These are phyloP conservation scores for Cladosporium sp. DNA, from an alignment of 2,329 filamentous ascomycete genomes.

Conservation along the genomic window DNA sequence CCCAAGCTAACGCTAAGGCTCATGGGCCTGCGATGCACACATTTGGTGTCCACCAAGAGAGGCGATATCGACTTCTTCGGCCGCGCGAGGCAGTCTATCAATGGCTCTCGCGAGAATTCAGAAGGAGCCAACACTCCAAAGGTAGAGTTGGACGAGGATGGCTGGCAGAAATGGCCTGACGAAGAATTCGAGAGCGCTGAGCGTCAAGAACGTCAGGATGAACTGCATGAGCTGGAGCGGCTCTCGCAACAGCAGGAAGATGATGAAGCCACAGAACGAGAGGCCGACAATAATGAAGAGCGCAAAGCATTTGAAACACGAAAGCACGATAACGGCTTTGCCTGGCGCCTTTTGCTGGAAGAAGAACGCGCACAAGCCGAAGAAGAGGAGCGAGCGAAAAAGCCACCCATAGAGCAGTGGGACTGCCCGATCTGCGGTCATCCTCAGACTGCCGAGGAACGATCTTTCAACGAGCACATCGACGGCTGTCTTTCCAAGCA, in stretches of 20 bases:
- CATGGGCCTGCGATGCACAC: constrained; percentile 83
- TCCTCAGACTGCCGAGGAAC: constrained; percentile 70
- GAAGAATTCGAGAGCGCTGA: constrained; percentile 61
- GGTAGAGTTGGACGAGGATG: constrained; percentile 40
- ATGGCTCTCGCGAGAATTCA: constrained; percentile 27
- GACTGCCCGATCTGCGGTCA: constrained; percentile 82
- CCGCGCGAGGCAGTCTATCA: constrained; percentile 23
- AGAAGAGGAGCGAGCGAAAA: constrained; percentile 22
- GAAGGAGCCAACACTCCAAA: constrained; percentile 20
- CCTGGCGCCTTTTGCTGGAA: constrained; percentile 30
- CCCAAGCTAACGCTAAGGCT: constrained; percentile 73
- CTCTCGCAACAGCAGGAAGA: constrained; percentile 55
- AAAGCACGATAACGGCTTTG: constrained; percentile 30
- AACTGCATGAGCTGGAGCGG: constrained; percentile 57
- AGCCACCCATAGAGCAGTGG: constrained; percentile 53
- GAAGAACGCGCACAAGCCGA: constrained; percentile 20
- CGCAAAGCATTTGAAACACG: constrained; percentile 20
- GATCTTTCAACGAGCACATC: constrained; percentile 82
- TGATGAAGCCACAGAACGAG: constrained; percentile 1
- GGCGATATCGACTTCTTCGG: constrained; percentile 78
- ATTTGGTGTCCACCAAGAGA: constrained; percentile 81
- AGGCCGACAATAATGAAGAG: constrained; percentile 4
- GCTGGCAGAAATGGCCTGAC: constrained; percentile 66
- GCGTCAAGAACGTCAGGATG: constrained; percentile 54
- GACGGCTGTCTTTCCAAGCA: constrained; percentile 83